phyloP scores from a whole-genome alignment of 805 yeast genomes.

The Starmerella apis region DNA sequence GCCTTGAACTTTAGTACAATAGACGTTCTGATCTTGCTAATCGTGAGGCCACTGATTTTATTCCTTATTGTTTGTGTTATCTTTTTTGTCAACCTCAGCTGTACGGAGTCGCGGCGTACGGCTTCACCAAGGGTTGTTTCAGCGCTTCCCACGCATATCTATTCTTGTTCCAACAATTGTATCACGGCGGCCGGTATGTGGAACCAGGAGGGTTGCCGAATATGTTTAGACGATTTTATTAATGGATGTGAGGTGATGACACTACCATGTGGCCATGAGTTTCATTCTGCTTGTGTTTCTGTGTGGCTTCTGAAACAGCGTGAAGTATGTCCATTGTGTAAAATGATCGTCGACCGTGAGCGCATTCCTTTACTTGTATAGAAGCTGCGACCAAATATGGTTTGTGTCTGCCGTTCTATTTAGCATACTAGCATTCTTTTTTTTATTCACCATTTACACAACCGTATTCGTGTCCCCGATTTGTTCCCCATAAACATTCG shows the following conservation, averaged over 20 bases:
- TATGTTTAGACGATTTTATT: slow-evolving; percentile 48
- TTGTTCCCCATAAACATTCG: too few relatives aligned
- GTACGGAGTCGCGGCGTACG: slow-evolving; percentile 30
- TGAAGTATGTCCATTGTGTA: slow-evolving; percentile 52
- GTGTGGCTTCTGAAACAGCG: slow-evolving; percentile 50
- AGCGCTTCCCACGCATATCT: slow-evolving; percentile 32
- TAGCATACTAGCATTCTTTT: neutral
- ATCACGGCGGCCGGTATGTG: neutral
- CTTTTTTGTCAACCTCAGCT: slow-evolving; percentile 32
- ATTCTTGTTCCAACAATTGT: slow-evolving; percentile 22
- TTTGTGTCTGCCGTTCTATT: too few relatives aligned
- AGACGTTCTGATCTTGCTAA: slow-evolving; percentile 33
- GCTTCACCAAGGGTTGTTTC: slow-evolving; percentile 34
- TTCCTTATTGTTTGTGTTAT: slow-evolving; percentile 32
- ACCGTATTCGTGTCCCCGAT: neutral
- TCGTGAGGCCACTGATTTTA: slow-evolving; percentile 36
- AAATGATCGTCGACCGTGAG: slow-evolving; percentile 30
- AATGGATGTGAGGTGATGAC: slow-evolving; percentile 41
- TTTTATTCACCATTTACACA: neutral
- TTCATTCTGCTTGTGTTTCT: slow-evolving; percentile 47
- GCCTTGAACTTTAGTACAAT: slow-evolving; percentile 26
- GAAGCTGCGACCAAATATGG: neutral
- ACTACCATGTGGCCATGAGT: slow-evolving; percentile 52
- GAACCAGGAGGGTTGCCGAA: slow-evolving; percentile 38
- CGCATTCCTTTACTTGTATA: slow-evolving; percentile 8